A percentile compares a stretch with the other conserved stretches of the same genome.
phyloP scores from a whole-genome alignment of 2,329 filamentous ascomycete genomes.

The Exophiala sideris region DNA sequence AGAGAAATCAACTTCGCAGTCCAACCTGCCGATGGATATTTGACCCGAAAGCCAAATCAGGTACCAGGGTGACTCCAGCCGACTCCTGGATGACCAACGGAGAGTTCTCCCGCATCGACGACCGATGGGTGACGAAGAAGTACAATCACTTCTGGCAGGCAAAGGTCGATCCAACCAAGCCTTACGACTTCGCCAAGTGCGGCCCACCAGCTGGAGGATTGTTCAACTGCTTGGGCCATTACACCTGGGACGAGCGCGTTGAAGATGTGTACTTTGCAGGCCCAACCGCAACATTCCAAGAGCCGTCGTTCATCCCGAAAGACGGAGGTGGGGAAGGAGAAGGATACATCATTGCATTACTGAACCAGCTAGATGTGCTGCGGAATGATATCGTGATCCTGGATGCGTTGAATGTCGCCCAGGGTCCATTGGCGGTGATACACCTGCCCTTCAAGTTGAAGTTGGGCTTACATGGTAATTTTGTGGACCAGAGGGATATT shows the following conservation, averaged over 20 bases:
- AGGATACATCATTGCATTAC: conserved; percentile 32
- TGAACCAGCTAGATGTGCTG: conserved; percentile 40
- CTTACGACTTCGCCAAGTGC: conserved; percentile 33
- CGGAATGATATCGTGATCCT: conserved; percentile 37
- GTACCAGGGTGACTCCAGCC: conserved; percentile 38
- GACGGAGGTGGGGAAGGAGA: conserved; percentile 32
- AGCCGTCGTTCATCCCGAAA: conserved; percentile 33
- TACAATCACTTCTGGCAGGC: conserved; percentile 50
- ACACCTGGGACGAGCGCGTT: conserved; percentile 24
- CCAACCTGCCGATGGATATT: conserved; percentile 34
- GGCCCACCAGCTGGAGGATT: conserved; percentile 27
- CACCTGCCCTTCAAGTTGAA: conserved; percentile 35
- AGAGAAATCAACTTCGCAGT: conserved; percentile 28
- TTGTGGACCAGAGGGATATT: conserved; percentile 22
- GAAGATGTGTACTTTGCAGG: conserved; percentile 31
- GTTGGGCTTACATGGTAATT: conserved; percentile 37
- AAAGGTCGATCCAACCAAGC: conserved; percentile 26
- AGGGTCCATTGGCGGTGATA: conserved; percentile 33
- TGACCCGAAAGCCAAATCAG: conserved; percentile 29
- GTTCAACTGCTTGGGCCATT: conserved; percentile 26
- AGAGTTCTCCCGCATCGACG: conserved; percentile 32
- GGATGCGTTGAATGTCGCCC: conserved; percentile 32
- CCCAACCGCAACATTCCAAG: conserved; percentile 32
- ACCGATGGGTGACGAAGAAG: conserved; percentile 39
- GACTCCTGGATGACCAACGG: conserved; percentile 36